Conservation (phyloP, 371 early-diverging fungal genomes). For the Rhizopus microsporus region DNA sequence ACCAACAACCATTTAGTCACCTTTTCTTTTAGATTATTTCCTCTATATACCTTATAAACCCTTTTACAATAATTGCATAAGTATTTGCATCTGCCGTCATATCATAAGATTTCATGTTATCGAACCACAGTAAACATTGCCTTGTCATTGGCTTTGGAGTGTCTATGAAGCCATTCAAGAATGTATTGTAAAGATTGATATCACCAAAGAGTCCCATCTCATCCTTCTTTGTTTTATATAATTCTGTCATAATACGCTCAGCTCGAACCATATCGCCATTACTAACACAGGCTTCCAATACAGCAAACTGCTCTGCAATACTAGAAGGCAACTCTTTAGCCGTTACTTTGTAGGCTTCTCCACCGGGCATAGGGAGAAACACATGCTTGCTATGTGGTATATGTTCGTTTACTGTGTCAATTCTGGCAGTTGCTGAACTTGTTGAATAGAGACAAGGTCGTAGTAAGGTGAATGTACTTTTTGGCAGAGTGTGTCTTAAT, state of each 20-base stretch:
- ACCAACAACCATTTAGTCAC: not conserved
- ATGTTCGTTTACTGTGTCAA: not conserved
- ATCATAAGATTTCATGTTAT: constrained; percentile 51
- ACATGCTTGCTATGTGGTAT: constrained; percentile 17
- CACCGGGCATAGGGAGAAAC: constrained; percentile 43
- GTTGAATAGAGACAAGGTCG: constrained; percentile 9
- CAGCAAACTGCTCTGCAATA: constrained; percentile 51
- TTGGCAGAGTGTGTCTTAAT: not conserved
- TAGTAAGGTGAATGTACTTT: not conserved
- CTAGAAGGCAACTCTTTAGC: constrained; percentile 39
- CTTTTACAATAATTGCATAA: constrained; percentile 76
- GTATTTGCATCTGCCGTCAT: constrained; percentile 67
- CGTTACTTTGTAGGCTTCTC: constrained; percentile 27
- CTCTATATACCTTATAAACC: constrained; percentile 60
- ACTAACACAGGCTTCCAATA: constrained; percentile 75
- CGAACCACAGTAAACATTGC: constrained; percentile 79
- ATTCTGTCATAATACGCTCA: constrained; percentile 70
- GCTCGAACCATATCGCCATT: constrained; percentile 79
- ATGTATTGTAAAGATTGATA: constrained; percentile 78
- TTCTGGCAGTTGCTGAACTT: constrained; percentile 1
- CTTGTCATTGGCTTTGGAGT: constrained; percentile 47
- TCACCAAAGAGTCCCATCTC: constrained; percentile 75
- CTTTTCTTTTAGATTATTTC: constrained; percentile 1
- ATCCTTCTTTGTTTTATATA: constrained; percentile 62
- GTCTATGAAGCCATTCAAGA: constrained; percentile 75